Conservation (phyloP, 495 filamentous ascomycete genomes). For the Neurospora sp. region DNA sequence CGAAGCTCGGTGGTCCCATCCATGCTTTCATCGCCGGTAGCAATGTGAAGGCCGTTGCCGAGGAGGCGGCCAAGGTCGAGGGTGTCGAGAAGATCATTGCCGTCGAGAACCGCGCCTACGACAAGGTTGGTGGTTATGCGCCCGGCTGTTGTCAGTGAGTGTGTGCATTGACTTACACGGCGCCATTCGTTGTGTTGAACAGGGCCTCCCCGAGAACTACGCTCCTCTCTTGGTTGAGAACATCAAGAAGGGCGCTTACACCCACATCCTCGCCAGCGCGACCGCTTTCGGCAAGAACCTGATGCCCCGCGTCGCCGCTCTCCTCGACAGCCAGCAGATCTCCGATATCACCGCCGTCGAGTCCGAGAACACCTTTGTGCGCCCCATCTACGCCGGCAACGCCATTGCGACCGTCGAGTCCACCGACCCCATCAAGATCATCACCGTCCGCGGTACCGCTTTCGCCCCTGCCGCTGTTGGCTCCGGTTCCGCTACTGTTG, state of each 20-base stretch:
- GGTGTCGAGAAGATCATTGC: constrained; percentile 85
- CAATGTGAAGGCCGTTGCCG: constrained; percentile 68
- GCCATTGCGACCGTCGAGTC: constrained; percentile 96
- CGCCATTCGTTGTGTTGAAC: background rate
- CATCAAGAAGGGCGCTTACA: constrained; percentile 86
- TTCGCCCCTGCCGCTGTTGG: constrained; percentile 54
- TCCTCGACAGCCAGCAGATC: constrained; percentile 85
- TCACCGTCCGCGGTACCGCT: constrained; percentile 87
- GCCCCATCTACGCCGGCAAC: constrained; percentile 96
- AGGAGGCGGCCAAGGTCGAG: constrained; percentile 78
- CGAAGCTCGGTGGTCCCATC: constrained; percentile 74
- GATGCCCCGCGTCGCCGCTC: constrained; percentile 87
- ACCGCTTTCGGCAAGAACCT: constrained; percentile 96
- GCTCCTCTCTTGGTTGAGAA: constrained; percentile 91
- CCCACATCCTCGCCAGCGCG: constrained; percentile 81
- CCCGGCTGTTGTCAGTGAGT: background rate
- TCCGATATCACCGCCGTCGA: constrained; percentile 84
- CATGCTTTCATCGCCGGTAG: constrained; percentile 84
- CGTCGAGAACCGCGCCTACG: constrained; percentile 81
- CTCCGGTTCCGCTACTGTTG: constrained; percentile 46
- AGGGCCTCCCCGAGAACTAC: constrained; percentile 91
- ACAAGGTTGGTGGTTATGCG: constrained; percentile 52
- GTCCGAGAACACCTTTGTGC: constrained; percentile 88
- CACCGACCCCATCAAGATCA: constrained; percentile 70
- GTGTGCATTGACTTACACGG: background rate